Evolutionary conservation across 768 basidiomycete species (phyloP), one percentile per base, ranked within the genome.

Genomic region (Mycena vulgaris): DNA sequence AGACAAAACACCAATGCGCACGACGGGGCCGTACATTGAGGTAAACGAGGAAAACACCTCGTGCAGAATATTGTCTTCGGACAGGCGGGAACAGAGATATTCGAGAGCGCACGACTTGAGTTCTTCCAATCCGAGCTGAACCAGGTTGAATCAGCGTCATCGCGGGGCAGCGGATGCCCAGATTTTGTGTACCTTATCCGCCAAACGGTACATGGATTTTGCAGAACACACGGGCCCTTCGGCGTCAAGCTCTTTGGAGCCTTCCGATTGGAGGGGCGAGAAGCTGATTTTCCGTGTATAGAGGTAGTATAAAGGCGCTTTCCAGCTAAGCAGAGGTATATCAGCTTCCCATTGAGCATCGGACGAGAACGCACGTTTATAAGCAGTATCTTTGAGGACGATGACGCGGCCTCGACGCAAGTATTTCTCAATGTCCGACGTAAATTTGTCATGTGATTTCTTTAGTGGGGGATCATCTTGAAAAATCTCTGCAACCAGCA

Each of bases 181-280:
- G 3, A 16, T 16, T 10, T 0, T 25, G 25, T 70, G 28, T 40
- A 83, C 84, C 78, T 84, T 83, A 27, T 72, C 70, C 9, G 84
- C 83, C 16, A 85, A 75, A 16, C 81, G 80, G 63, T 84, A 85
- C 80, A 85, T 85, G 0, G 83, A 85, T 58, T 85, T 85, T 0
- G 84, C 82, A 5, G 84, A 85, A 49, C 83, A 84, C 19, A 30
- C 53, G 2, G 55, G 64, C 19, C 19, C 45, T 39, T 23, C 35
- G 10, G 75, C 69, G 13, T 55, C 64, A 19, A 19, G 31, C 4
- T 73, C 60, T 16, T 33, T 31, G 4, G 19, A 23, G 25, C 42
- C 63, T 11, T 70, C 62, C 10, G 75, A 78, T 19, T 63, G 76
- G 16, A 82, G 76, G 6, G 80, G 78, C 21, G 69, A 56, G 64